Evolutionary conservation across 176 grass and related monocot species (phyloP).

Genomic region (Poa annua): DNA sequence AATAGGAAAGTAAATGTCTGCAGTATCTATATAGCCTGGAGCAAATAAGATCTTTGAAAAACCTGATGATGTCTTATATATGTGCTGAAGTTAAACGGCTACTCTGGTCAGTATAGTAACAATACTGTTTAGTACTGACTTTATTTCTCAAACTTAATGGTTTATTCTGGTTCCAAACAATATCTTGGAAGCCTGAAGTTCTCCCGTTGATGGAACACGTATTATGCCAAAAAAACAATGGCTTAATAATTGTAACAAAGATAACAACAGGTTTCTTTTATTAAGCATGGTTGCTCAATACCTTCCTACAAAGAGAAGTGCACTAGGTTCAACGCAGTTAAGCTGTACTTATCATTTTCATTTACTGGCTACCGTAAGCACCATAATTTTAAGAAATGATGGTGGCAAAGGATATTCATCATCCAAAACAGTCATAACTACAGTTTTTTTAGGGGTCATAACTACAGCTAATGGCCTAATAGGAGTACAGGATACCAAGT

Average conservation of each 20-base stretch:
- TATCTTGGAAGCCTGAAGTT: not conserved
- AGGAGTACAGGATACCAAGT: not conserved
- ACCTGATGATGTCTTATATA: not conserved
- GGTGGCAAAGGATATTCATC: not conserved
- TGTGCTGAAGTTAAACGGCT: conserved; percentile 4
- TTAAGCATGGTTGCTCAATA: not conserved
- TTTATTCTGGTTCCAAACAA: conserved; percentile 22
- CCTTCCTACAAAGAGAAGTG: not conserved
- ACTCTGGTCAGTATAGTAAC: not conserved
- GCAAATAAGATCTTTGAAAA: not conserved
- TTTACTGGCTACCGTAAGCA: not conserved
- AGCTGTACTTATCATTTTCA: not conserved
- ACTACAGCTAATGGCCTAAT: not conserved
- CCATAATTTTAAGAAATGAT: not conserved
- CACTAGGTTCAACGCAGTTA: conserved; percentile 29
- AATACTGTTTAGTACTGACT: not conserved
- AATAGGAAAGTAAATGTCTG: not conserved
- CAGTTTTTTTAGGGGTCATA: no score
- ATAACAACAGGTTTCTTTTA: no score
- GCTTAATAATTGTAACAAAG: no score
- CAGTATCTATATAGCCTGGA: not conserved
- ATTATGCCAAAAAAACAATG: not conserved
- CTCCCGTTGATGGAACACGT: not conserved
- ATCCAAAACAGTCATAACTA: not conserved
- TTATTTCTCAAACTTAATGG: conserved; percentile 25